Percentiles rank a stretch among this genome's conserved stretches.
These are phyloP conservation scores for Lactuca saligna DNA, from an alignment of 129 eudicot species.

Conservation along the genomic window DNA sequence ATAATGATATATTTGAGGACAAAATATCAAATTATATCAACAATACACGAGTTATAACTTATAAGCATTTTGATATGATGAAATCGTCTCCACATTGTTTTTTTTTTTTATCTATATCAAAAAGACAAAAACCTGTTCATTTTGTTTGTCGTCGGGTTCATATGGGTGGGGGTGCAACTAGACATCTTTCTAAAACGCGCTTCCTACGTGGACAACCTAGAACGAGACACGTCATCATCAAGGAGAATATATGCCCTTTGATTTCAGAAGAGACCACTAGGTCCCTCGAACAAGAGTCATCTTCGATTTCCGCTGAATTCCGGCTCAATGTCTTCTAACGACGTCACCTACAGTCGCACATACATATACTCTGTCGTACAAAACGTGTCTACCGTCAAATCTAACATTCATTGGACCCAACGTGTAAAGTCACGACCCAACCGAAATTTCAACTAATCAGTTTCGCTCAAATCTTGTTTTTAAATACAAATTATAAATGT, in stretches of 20 bases:
- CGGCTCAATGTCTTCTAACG: conserved; percentile 7
- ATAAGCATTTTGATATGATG: no score
- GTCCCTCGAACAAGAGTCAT: conserved; percentile 34
- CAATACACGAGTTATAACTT: no score
- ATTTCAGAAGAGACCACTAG: conserved; percentile 42
- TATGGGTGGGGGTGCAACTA: neutral
- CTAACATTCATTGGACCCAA: no score
- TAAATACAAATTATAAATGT: no score
- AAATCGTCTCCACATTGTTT: neutral
- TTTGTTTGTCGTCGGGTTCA: no score
- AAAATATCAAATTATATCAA: no score
- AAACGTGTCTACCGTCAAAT: neutral
- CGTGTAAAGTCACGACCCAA: no score
- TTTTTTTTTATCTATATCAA: neutral
- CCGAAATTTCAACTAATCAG: no score
- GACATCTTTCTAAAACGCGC: neutral
- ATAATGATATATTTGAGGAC: no score
- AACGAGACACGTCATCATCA: conserved; percentile 22
- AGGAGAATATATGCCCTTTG: conserved; percentile 55
- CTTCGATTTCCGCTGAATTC: conserved; percentile 29
- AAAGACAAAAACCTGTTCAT: neutral
- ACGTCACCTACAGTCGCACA: neutral
- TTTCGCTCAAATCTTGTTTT: no score
- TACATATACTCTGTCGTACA: neutral
- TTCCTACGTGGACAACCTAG: neutral